Base-by-base conservation (phyloP, 129 eudicot genomes). In the Lactuca saligna region DNA sequence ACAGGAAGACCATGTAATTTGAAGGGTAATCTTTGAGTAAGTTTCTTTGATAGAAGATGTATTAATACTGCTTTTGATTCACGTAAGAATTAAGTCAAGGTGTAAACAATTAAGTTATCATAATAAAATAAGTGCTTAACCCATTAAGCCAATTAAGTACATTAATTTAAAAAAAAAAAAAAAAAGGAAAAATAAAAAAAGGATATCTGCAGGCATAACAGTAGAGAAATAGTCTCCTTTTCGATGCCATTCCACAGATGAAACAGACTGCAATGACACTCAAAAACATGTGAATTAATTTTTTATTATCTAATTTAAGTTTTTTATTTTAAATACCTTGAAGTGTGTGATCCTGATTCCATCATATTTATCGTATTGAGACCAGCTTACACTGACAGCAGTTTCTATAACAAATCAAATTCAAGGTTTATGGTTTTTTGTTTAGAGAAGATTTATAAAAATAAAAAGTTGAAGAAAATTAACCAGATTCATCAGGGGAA, bases 201-300 rank as follows among this genome's bases (percentile, higher is more conserved):
- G 99, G 99, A 94, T 94, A 94, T 90, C 99, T 74, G 85, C 65
- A n/a, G 94, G 99, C 95, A 94, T 87, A 57, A 90, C 89, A 32
- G 93, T 70, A 31, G 99, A 89, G 71, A 94, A 85, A 80, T 94
- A 94, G 84, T 94, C 99, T 83, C 99, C 99, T 85, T 76, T 87
- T 51, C 99, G 89, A 85, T 94, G 99, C 99, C 97, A 94, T 80
- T 94, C 96, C 48, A 89, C 89, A 38, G 91, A 85, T 67, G 97
- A 70, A 16, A 94, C 97, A 16, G 84, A 82, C 99, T 94, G 96
- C 79, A 83, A 57, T 50, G 65, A 70, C 32, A 11, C 15, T 49
- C 74, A 79, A 17, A 61, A 74, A 54, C 34, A 51, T 31, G 54
- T 50, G 3, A 65, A 60, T 7, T 42, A 9, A 46, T 46, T 12